Base-by-base conservation (phyloP, 768 basidiomycete species). In the Suillus occidentalis region DNA sequence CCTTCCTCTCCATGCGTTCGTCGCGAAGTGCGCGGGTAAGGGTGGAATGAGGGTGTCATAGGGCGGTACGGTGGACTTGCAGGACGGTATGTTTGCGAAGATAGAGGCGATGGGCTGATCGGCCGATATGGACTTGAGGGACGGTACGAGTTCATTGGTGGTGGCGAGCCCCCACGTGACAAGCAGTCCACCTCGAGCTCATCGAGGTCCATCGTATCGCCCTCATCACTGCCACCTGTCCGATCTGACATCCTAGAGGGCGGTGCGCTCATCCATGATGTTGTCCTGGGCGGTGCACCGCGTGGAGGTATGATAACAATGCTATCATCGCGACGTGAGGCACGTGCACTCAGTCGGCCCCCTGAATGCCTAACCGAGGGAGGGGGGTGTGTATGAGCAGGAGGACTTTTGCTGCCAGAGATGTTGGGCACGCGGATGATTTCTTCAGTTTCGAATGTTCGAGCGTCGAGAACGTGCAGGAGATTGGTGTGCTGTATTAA, bases 381-480 rank as follows among this genome's bases (percentile, higher is more conserved):
- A 47, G 69, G 59, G 47, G 68, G 66, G 50, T 28, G 65, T 65
- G 42, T 68, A 52, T 45, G 59, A 49, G 47, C 64, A 61, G 22
- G 63, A 56, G 63, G 53, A 50, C 49, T 9, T 64, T n/a, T 37
- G 64, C 64, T 12, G 69, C 65, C 49, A 58, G 60, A 18, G 69
- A 61, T 40, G 58, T 25, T 59, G 65, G 47, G 67, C 66, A 60
- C 59, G 61, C 81, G 84, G 22, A 92, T 74, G 20, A 89, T 82
- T 65, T 92, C 87, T 66, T 91, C 88, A 7, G 84, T 85, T 72
- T 94, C 89, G 69, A 96, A 96, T 0, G 93, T 95, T 53, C 87
- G 83, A 4, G 94, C 93, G 71, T 97, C 95, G 58, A 97, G 80
- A 63, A 96, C 81, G 71, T 97, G 95, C 9, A 97, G 74, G 43